Percentiles rank a stretch among this genome's conserved stretches.
Conservation (phyloP, 768 basidiomycete genomes). For the Pholiota conissans region DNA sequence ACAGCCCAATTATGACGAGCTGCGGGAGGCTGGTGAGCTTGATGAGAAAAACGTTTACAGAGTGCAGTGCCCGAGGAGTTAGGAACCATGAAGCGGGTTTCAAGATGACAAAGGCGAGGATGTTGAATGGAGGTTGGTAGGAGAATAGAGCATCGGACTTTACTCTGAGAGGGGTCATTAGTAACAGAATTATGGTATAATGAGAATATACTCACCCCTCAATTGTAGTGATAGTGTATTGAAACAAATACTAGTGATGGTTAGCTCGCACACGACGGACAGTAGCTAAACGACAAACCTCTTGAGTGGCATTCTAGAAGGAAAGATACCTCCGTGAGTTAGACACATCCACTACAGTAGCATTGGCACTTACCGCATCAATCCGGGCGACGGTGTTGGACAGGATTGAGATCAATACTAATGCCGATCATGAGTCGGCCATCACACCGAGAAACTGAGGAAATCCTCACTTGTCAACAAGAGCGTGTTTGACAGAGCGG, state of each 20-base stretch:
- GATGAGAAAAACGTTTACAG: constrained; percentile 84
- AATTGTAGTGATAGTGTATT: constrained; percentile 82
- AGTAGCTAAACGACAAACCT: constrained; percentile 29
- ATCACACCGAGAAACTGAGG: neutral
- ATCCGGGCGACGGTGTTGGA: constrained; percentile 89
- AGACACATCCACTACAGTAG: neutral
- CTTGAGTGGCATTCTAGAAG: constrained; percentile 45
- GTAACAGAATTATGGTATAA: neutral
- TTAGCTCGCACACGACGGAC: constrained; percentile 22
- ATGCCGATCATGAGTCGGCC: neutral
- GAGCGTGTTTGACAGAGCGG: constrained; percentile 76
- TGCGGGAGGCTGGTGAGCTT: constrained; percentile 82
- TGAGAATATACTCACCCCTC: constrained; percentile 60
- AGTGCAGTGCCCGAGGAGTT: constrained; percentile 77
- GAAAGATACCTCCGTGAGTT: neutral
- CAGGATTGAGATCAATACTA: constrained; percentile 84
- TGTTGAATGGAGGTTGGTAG: constrained; percentile 89
- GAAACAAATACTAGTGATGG: constrained; percentile 75
- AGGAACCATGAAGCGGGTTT: constrained; percentile 78
- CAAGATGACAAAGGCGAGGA: constrained; percentile 77
- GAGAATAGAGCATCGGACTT: constrained; percentile 90
- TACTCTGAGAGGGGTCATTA: constrained; percentile 47
- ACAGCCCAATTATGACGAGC: constrained; percentile 71
- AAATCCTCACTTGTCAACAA: constrained; percentile 69
- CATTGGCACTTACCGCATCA: constrained; percentile 47